phyloP scores from a whole-genome alignment of 306 rosid genomes.

The Quercus dentata region DNA sequence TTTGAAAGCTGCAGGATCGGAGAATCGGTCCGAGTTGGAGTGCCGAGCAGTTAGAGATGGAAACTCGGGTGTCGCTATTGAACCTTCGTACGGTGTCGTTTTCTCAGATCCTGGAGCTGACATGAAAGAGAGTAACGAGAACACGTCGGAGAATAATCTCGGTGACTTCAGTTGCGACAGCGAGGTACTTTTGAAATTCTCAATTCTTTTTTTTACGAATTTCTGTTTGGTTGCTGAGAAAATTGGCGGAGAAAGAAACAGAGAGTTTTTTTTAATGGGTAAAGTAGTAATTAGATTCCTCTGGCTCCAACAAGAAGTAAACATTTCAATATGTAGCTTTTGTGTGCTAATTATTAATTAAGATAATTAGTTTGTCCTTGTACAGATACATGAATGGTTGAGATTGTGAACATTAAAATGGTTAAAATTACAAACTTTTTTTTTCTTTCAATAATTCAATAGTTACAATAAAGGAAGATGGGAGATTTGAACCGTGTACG shows the following conservation, averaged over 20 bases:
- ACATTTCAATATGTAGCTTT: too few species aligned
- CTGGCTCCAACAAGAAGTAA: background rate
- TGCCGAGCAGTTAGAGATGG: constrained; percentile 7
- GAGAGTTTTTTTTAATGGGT: background rate
- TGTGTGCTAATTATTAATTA: too few species aligned
- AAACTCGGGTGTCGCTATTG: constrained; percentile 5
- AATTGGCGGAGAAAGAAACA: background rate
- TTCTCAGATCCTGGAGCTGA: constrained; percentile 30
- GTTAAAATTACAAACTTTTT: too few species aligned
- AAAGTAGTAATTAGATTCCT: background rate
- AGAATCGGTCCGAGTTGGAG: constrained; percentile 18
- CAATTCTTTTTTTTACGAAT: background rate
- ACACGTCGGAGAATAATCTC: constrained; percentile 44
- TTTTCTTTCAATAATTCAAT: too few species aligned
- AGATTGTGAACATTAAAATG: too few species aligned
- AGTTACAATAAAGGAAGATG: too few species aligned
- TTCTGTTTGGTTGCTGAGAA: constrained; percentile 12
- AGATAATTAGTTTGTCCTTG: too few species aligned
- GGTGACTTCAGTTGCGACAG: constrained; percentile 45
- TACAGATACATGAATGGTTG: too few species aligned
- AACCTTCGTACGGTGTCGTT: constrained; percentile 20
- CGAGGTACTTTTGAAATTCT: constrained; percentile 34
- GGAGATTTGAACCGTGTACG: too few species aligned
- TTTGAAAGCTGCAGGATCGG: constrained; percentile 8
- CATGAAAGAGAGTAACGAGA: constrained; percentile 24